A percentile compares a stretch with the other conserved stretches of the same genome.
phyloP scores from a whole-genome alignment of 176 grass and related monocot genomes.

The Raddia guianensis region DNA sequence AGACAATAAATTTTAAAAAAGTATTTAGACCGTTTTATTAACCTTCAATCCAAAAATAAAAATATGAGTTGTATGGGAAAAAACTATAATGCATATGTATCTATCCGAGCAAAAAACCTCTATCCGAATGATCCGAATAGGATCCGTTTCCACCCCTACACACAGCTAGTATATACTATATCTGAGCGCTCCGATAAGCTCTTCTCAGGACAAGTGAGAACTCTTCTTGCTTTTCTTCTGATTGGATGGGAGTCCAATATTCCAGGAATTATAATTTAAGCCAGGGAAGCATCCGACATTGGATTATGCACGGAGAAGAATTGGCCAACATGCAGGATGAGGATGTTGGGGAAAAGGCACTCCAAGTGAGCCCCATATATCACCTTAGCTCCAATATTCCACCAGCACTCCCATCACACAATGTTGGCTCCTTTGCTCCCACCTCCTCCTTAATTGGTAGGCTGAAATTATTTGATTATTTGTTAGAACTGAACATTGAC shows the following conservation, averaged over 20 bases:
- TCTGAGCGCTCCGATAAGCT: background rate
- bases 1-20: too few species aligned
- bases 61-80: too few species aligned
- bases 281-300: slow-evolving; percentile 11
- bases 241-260: slow-evolving; percentile 5
- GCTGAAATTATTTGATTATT: too few species aligned
- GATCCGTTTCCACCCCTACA: too few species aligned
- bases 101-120: too few species aligned
- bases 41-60: too few species aligned
- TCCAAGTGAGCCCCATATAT: slow-evolving; percentile 20
- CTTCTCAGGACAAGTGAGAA: background rate
- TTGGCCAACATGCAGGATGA: slow-evolving; percentile 31
- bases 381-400: slow-evolving; percentile 21
- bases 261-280: background rate
- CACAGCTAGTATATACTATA: too few species aligned
- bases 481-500: too few species aligned
- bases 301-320: background rate
- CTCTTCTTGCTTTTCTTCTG: background rate
- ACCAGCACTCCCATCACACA: background rate
- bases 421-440: background rate
- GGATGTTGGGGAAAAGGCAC: slow-evolving; percentile 34
- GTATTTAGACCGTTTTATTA: too few species aligned
- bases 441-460: background rate
- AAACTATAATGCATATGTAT: too few species aligned
- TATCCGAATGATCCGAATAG: too few species aligned